Evolutionary conservation across 352 stramenopile genomes (phyloP).

Genomic region (Pythium rhizo-oryzae): DNA sequence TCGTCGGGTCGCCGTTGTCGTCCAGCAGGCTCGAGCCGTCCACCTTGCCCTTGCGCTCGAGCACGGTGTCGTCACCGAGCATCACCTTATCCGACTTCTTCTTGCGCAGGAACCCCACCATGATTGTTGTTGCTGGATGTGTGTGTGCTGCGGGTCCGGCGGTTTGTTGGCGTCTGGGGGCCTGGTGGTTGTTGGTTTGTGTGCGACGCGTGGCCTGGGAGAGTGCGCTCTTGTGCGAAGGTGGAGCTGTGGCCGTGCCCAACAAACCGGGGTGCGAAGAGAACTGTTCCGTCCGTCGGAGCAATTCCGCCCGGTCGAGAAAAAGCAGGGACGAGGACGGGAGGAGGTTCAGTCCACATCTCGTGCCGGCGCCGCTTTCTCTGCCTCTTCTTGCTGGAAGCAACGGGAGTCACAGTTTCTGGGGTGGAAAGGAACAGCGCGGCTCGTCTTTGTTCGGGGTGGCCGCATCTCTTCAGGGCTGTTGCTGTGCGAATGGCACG

Average conservation of each 20-base stretch:
- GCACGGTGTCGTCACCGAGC: constrained; percentile 68
- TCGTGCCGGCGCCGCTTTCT: constrained; percentile 1
- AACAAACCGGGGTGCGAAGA: not conserved
- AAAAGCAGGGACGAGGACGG: constrained; percentile 17
- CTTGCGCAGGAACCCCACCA: constrained; percentile 87
- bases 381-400: constrained; percentile 6
- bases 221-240: not conserved
- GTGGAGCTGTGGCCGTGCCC: not conserved
- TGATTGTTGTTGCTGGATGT: constrained; percentile 31
- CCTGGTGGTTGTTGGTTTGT: not conserved
- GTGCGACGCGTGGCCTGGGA: constrained; percentile 10
- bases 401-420: not conserved
- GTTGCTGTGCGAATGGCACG: no score
- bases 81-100: constrained; percentile 80
- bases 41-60: constrained; percentile 85
- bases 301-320: not conserved
- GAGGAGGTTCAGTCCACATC: constrained; percentile 14
- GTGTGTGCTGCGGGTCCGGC: not conserved
- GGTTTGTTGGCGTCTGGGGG: constrained; percentile 6
- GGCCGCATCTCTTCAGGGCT: constrained; percentile 5
- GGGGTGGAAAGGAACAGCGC: not conserved
- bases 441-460: not conserved
- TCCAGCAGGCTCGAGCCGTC: constrained; percentile 84
- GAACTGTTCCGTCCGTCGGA: constrained; percentile 5
- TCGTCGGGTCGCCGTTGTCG: constrained; percentile 77